These are phyloP conservation scores for Aureobasidium subglaciale DNA, from an alignment of 2,329 filamentous ascomycete genomes.

Conservation along the genomic window DNA sequence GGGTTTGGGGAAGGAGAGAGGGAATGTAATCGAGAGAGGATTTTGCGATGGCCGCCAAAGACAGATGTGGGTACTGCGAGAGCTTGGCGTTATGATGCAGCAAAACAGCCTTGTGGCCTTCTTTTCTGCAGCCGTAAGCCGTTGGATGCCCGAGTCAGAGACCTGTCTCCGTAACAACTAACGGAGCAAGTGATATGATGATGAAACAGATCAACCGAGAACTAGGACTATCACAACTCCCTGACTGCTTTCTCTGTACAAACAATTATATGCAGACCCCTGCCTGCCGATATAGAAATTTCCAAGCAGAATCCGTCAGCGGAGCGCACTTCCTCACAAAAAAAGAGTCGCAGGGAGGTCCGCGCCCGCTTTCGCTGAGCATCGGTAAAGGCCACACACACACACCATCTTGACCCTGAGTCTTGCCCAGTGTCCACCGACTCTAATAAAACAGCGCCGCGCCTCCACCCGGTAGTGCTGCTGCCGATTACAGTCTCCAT, in stretches of 20 bases:
- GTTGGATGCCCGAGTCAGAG: neutral
- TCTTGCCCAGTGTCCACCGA: neutral
- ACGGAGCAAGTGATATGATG: neutral
- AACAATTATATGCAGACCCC: neutral
- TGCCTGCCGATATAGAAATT: neutral
- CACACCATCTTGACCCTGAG: neutral
- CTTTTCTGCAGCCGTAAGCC: neutral
- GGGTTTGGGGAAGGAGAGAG: neutral
- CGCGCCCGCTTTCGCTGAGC: neutral
- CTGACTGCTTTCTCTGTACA: neutral
- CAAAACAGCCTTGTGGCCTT: slow-evolving; percentile 9
- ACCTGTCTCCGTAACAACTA: slow-evolving; percentile 1
- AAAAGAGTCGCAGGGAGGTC: slow-evolving; percentile 1
- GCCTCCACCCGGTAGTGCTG: slow-evolving; percentile 4
- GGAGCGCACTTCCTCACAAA: neutral
- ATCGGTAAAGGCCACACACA: slow-evolving; percentile 6
- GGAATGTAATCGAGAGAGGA: slow-evolving; percentile 4
- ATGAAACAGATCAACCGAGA: neutral
- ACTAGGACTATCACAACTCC: neutral
- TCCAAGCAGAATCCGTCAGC: neutral
- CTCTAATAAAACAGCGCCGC: slow-evolving; percentile 4
- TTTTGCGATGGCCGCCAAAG: slow-evolving; percentile 1
- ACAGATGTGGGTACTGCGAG: neutral
- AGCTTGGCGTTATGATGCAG: slow-evolving; percentile 11
- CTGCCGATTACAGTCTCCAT: slow-evolving; percentile 1